Base-by-base conservation (phyloP, 495 filamentous ascomycete species). In the Apodospora peruviana region DNA sequence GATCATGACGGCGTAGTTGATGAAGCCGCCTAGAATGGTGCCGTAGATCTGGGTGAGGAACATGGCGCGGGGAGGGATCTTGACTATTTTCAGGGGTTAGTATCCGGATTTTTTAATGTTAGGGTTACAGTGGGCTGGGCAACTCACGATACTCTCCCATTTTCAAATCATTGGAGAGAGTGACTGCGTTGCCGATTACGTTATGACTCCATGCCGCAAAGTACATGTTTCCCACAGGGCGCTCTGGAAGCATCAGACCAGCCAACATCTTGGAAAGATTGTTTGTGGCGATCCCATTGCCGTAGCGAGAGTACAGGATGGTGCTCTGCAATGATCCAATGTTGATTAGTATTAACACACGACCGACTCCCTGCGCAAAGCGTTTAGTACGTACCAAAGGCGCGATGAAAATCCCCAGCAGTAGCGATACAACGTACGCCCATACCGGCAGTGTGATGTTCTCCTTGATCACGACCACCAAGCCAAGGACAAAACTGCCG, bases 391-490 rank as follows among this genome's bases (percentile, higher is more conserved):
- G 65, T 25, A 63, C 62, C 17, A 68, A 55, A 2, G 61, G 65
- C 1, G 57, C 57, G 1, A 67, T 62, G 23, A 74, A 53, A 4
- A 71, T 37, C 11, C 48, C 51, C 1, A 63, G 45, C n/a, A 72
- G 41, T n/a, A 75, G 63, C 22, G 77, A 54, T 12, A 84, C 50
- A 22, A 84, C 57, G 50, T 75, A 81, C 2, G 69, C 79, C 80
- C 78, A 82, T 25, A 55, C 71, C 0, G 80, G 75, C 10, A 83
- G 63, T 0, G 76, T 77, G 36, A 72, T 70, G 51, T 68, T 67
- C 45, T 74, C 64, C 20, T 70, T 67, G 11, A 70, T 67, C 21
- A 61, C 52, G 36, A 53, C 52, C 23, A 71, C 64, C 9, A 83
- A 55, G 5, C 76, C 80, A 1, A 76, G 61, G 25, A 77, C 47